Evolutionary conservation across 495 filamentous ascomycete species (phyloP), one percentile per base, ranked within the genome.

Genomic region (Geopyxis carbonaria): DNA sequence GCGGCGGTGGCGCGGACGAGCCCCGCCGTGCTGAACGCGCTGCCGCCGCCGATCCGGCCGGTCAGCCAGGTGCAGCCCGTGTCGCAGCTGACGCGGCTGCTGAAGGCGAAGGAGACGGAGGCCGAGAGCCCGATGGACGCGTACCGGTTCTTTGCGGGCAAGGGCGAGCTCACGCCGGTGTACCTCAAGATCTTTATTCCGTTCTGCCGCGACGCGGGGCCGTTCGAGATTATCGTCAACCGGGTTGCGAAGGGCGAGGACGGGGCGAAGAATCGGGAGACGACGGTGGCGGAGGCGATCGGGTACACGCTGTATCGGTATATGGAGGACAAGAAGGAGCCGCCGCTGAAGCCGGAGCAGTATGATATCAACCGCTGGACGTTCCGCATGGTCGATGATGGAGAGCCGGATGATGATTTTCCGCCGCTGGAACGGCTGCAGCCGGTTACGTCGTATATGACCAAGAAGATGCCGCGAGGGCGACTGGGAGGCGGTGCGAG

Each of bases 321-420:
- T 52, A 67, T 72, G 33, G 78, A 92, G 42, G 85, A 94, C 50
- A 72, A 75, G 23, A 64, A 75, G 18, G 70, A 80, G 44, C 91
- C 89, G 10, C 39, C 69, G 2, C 65, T 95, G 9, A 65, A 72
- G 2, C 61, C 64, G 13, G 67, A 72, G 21, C 80, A 83, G 51
- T 59, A 78, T 22, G 87, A 83, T 41, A 78, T 93, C 34, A 95
- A 95, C 50, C 72, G 75, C 52, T 99, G 89, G 87, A 78, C 76
- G 7, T 60, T 99, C 11, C 69, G 85, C 21, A 93, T 99, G 80
- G 81, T 94, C 5, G 89, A 99, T 47, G 80, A 86, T 50, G 86
- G 80, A 6, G 89, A 99, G 51, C 79, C 94, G 2, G 89, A 99
- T 48, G 83, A 82, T 49, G 89, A 99, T 54, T 95, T 99, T 47